Evolutionary conservation across 345 rosid species (phyloP), one percentile per base, ranked within the genome.

Genomic region (Punica granatum): DNA sequence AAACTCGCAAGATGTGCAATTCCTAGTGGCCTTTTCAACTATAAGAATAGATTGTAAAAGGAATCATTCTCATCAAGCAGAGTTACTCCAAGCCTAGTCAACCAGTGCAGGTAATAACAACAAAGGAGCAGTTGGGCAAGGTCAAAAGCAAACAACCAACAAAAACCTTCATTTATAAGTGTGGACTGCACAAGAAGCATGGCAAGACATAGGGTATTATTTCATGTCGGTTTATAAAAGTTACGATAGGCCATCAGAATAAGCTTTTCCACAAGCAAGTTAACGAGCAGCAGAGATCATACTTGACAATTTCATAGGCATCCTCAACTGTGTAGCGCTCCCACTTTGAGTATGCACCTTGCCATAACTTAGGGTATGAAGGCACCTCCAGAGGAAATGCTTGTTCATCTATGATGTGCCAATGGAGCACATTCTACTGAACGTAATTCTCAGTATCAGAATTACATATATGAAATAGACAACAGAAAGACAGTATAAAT

Each of bases 361-460:
- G 77, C 97, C 99, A 91, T 77, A 94, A 70, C 67, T 88, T 85
- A 69, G 95, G 95, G 80, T 79, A 88, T 44, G 92, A 59, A 31
- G 99, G 99, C 33, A 83, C 80, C 75, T 94, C 99, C 19, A 94
- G 66, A 72, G 99, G 99, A 84, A 94, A 94, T 63, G 99, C 85
- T 78, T 94, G 65, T 67, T 86, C 89, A 26, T 94, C 98, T 67
- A 94, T 84, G 64, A 94, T 89, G 83, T 94, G 99, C 99, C 96
- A 91, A 79, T 94, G 97, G 76, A 94, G 80, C 67, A 91, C 97
- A 75, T 94, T 94, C 99, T 94, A 85, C 84, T 64, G 69, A 78
- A 75, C 70, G 80, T 49, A 80, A 83, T 75, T 58, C 33, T 68
- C 76, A 78, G 32, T 32, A 71, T 73, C 75, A 81, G 77, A 74